Evolutionary conservation across 2,329 filamentous ascomycete species (phyloP), one percentile per base, ranked within the genome.

Genomic region (Pseudogymnoascus sp.): DNA sequence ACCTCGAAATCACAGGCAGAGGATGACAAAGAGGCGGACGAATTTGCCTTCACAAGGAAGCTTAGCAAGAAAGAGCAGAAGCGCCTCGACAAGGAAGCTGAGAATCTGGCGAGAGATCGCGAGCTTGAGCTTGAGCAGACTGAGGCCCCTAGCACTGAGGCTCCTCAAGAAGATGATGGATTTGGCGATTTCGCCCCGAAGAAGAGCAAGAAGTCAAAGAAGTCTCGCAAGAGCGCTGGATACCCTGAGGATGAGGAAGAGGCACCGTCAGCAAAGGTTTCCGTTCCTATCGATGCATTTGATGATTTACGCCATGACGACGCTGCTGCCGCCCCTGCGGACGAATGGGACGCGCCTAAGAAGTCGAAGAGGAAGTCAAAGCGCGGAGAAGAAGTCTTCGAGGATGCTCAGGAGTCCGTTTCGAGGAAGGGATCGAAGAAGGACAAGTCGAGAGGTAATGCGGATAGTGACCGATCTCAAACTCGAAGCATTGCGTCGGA

Each of bases 341-440:
- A 58, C n/a, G 74, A 75, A 7, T 74, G 72, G 70, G 72, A 71
- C 30, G 67, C 66, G 8, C 68, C 73, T 14, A 74, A 70, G 62
- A 74, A 73, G 62, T 73, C 71, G 20, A 77, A 65, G 59, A 71
- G 68, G 61, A 71, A 72, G 58, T 71, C 72, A 22, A 76, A 73
- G 60, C 68, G 69, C 58, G 67, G 73, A 62, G 68, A 70, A 58
- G 65, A 73, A 60, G 60, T 74, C 71, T 60, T 73, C 66, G 64
- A 73, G 67, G 71, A 74, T 63, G 71, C 74, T 57, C 73, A 77
- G 59, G 74, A 74, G 28, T 72, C 75, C 33, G 73, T 78, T 69
- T 72, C 47, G 28, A 54, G 47, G 25, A 54, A 54, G 28, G 47
- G 47, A 33, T 54, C 47, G 28, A 54, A 54, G 47, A 54, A 54